Evolutionary conservation across 495 filamentous ascomycete genomes (phyloP).

Genomic region (Platismatia glauca): DNA sequence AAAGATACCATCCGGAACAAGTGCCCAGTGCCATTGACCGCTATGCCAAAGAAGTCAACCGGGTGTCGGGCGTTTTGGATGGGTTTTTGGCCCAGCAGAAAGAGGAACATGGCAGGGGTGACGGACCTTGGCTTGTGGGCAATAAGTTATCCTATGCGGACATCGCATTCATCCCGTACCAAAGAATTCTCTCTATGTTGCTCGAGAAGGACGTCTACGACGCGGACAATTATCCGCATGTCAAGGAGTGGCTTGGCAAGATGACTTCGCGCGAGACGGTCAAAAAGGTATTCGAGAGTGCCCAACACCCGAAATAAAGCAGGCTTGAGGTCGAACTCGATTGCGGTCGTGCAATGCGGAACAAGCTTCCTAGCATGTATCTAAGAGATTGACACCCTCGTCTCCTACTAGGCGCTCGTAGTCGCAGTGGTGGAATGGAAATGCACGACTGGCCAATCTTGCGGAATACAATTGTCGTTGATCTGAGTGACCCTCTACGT

Average conservation of each 20-base stretch:
- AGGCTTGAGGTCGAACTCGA: background rate
- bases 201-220: conserved; percentile 19
- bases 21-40: conserved; percentile 34
- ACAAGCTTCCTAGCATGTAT: background rate
- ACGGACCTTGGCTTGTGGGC: conserved; percentile 27
- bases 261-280: conserved; percentile 23
- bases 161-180: conserved; percentile 28
- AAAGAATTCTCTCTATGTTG: conserved; percentile 10
- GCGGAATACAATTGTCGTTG: no score
- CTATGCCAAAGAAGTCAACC: conserved; percentile 36
- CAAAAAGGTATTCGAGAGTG: conserved; percentile 5
- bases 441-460: no score
- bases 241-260: conserved; percentile 27
- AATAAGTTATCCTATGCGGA: conserved; percentile 29
- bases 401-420: no score
- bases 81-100: conserved; percentile 16
- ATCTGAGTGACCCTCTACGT: no score
- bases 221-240: conserved; percentile 23
- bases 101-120: conserved; percentile 7
- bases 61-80: conserved; percentile 37
- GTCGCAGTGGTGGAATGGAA: no score
- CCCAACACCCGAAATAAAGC: background rate
- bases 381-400: no score
- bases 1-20: conserved; percentile 31
- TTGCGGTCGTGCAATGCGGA: background rate